These are phyloP conservation scores for Fonsecaea pugnacius DNA, from an alignment of 2,329 filamentous ascomycete genomes.

Conservation along the genomic window DNA sequence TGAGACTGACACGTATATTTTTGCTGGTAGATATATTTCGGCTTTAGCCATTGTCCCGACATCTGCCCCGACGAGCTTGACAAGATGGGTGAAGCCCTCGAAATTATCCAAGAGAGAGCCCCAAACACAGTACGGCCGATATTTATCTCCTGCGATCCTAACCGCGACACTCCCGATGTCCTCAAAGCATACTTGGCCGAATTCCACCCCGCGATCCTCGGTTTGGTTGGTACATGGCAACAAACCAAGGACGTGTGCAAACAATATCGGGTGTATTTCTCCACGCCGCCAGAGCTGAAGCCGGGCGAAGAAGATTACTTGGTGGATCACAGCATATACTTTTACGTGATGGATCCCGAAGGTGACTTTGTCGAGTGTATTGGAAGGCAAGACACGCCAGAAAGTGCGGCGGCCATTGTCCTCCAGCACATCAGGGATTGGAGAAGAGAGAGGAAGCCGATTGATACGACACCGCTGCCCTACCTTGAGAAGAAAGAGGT, in stretches of 20 bases:
- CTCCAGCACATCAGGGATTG: conserved; percentile 81
- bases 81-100: conserved; percentile 97
- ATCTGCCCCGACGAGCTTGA: conserved; percentile 99
- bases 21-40: conserved; percentile 82
- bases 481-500: conserved; percentile 28
- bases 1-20: not conserved
- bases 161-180: conserved; percentile 82
- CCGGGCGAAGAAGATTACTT: conserved; percentile 88
- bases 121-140: conserved; percentile 68
- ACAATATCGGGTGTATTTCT: conserved; percentile 95
- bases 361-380: conserved; percentile 98
- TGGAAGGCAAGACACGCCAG: conserved; percentile 89
- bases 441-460: conserved; percentile 59
- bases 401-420: conserved; percentile 82
- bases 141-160: conserved; percentile 96
- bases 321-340: conserved; percentile 99
- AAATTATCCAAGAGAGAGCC: conserved; percentile 59
- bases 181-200: conserved; percentile 84
- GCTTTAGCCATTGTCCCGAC: conserved; percentile 96
- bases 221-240: conserved; percentile 90
- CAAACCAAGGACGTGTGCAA: conserved; percentile 95
- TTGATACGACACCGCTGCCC: conserved; percentile 50
- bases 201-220: conserved; percentile 85
- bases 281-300: conserved; percentile 83
- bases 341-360: conserved; percentile 98